Evolutionary conservation across 352 stramenopile species (phyloP), one percentile per base, ranked within the genome.

Genomic region (Saprolegnia parasitica): DNA sequence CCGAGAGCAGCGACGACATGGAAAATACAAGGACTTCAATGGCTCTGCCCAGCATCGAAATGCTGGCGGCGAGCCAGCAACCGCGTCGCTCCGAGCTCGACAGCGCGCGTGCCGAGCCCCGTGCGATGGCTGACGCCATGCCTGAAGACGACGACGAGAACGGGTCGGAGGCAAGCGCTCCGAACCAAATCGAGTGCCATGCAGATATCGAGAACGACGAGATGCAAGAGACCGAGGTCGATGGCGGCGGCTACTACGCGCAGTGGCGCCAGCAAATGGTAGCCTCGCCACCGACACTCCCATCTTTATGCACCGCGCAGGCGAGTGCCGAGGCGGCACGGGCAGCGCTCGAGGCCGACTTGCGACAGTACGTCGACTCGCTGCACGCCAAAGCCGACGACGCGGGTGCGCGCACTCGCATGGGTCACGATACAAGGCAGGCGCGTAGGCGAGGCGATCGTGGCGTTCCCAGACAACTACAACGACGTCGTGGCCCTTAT

Each of bases 381-480:
- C 55, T 70, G 21, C 23, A 52, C 16, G 45, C 49, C 37, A 70
- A 70, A 32, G 20, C 26, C 5, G 63, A 70, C 49, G 63, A 70
- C 49, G 10, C 4, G n/a, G 63, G 63, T 70, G 23, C 11, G 13
- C 4, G 4, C 16, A 29, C n/a, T n/a, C n/a, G n/a, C n/a, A n/a
- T n/a, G n/a, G n/a, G n/a, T n/a, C n/a, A n/a, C n/a, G 11, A 20
- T 60, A n/a, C 42, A 8, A 60, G 52, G 3, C 13, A 60, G 24
- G 11, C 50, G 5, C 45, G 4, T 61, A 70, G 63, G 63, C 5
- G 46, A 52, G 23, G 15, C 63, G 20, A n/a, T 70, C 37, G 63
- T 70, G 29, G 23, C 29, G 5, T 70, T 70, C n/a, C 63, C 63
- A 0, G 63, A 70, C 49, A 70, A 70, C 21, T 70, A 70, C 39